Evolutionary conservation across 2,329 filamentous ascomycete genomes (phyloP), one percentile per base, ranked within the genome.

Genomic region (Onygena corvina): DNA sequence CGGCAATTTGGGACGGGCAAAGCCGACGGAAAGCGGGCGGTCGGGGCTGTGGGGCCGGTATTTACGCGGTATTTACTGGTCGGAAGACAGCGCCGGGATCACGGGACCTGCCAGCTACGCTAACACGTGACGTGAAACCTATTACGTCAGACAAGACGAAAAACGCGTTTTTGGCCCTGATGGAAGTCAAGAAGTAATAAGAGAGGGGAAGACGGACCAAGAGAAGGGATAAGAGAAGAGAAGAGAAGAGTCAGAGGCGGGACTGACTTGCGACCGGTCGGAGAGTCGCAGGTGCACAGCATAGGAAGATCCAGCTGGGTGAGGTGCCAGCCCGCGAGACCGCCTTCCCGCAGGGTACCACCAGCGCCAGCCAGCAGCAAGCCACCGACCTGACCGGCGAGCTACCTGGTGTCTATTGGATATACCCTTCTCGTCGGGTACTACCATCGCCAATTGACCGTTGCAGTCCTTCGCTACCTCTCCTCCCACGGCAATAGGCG

Each of bases 1-100:
- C 33, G 30, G 46, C 46, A 35, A 8, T 42, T 42, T 25, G 3
- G 38, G 21, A 12, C n/a, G 21, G 21, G 38, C 38, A n/a, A 40
- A 12, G 48, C 48, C 48, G 48, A 49, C 16, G 38, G 25, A 45
- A 49, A 49, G 48, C 48, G 48, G 35, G 36, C 48, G 20, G 38
- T 49, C 27, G 48, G 38, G 31, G 11, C 21, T 18, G 1, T 18
- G 31, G n/a, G 16, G 2, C 44, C 27, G 33, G 33, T 27, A 47
- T 27, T 42, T 42, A 47, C 31, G 4, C 12, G 18, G 46, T 36
- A 47, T 27, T 35, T 47, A 36, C 46, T 1, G 0, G 6, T 33
- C 46, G 30, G 30, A 46, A 1, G n/a, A 12, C 11, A 16, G 20
- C 12, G n/a, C 27, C 46, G 46, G 16, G 7, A 29, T 16, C 44